Evolutionary conservation across 2,329 filamentous ascomycete species (phyloP), one percentile per base, ranked within the genome.

Genomic region (Fusarium coffeatum): DNA sequence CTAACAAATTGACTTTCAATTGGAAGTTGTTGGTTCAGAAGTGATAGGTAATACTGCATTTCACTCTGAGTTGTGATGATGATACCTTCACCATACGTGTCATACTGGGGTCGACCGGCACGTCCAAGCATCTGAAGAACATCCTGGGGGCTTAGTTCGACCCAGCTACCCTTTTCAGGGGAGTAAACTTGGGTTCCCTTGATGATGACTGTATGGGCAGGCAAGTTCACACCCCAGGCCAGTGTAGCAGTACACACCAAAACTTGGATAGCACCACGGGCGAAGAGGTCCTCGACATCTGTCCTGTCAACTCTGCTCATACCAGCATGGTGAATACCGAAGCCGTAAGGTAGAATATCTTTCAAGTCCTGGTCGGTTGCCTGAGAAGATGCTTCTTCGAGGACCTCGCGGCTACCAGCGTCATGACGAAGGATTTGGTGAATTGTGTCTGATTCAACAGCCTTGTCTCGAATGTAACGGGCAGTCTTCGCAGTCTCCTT

Each of bases 401-500:
- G 81, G 60, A 97, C 93, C 76, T 97, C 94, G 69, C 94, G 89
- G 72, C 92, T 97, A 46, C 94, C 95, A 56, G 94, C 94, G 81
- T 99, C 96, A 72, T 93, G 94, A 72, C 93, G 92, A 67, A 99
- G 84, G 65, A 99, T 97, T 80, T 98, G 93, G 62, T 95, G 94
- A 75, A 99, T 98, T 0, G 96, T 98, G 76, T 98, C 97, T 84
- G 93, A 87, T 79, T 99, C 96, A n/a, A 99, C 83, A 6, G 96
- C 95, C 81, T 98, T 98, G 83, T 99, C 97, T 68, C 94, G 89
- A 76, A 99, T 94, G 78, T 97, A 97, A 77, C 92, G 93, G 25
- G 95, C 96, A 5, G 97, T 99, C 83, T 99, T 99, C 11, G 94
- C 94, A 0, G 97, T 99, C 80, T 99, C 97, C 78, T 99, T 99